Base-by-base conservation (phyloP, 2,329 filamentous ascomycete genomes). In the Apiospora arundinis region DNA sequence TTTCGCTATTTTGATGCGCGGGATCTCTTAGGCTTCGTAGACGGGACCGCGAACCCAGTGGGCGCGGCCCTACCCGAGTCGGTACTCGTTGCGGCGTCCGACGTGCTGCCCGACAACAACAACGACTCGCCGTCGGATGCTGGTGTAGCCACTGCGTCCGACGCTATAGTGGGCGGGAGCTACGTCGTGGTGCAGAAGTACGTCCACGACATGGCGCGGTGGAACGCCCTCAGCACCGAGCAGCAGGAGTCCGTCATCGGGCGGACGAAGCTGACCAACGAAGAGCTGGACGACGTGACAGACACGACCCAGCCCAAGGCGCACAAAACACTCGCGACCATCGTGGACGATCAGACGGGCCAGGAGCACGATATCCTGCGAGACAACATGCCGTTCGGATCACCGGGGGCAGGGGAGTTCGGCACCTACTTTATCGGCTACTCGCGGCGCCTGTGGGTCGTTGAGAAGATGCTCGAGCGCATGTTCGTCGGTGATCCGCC, bases 101-200 rank as follows among this genome's bases (percentile, higher is more conserved):
- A 85, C n/a, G 16, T 60, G 4, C 14, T 32, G 49, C 25, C 25
- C 25, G 25, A 1, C 14, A 18, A 12, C 49, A 56, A 25, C 25
- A 2, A 56, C 14, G 49, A 32, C 25, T 18, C 49, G 6, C 18
- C 14, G 11, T 18, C 49, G 14, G 14, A 32, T 32, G 5, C 49
- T 32, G 25, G 37, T 21, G 5, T 21, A 0, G 16, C 1, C 25
- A 25, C 52, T 11, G 16, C 28, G 9, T 69, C 77, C 1, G 71
- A 77, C 1, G 76, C 76, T 32, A 4, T 32, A 0, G 77, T 73
- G 0, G 87, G 86, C 0, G 88, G 88, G 1, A 90, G 88, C 77
- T 90, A 90, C 72, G 80, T 90, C 42, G 87, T 90, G 0, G 82
- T 90, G 0, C 88, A 90, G 74, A 90, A 90, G 74, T 90, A 90